Base-by-base conservation (phyloP, 352 stramenopile genomes). In the Thalassiosira gravida region DNA sequence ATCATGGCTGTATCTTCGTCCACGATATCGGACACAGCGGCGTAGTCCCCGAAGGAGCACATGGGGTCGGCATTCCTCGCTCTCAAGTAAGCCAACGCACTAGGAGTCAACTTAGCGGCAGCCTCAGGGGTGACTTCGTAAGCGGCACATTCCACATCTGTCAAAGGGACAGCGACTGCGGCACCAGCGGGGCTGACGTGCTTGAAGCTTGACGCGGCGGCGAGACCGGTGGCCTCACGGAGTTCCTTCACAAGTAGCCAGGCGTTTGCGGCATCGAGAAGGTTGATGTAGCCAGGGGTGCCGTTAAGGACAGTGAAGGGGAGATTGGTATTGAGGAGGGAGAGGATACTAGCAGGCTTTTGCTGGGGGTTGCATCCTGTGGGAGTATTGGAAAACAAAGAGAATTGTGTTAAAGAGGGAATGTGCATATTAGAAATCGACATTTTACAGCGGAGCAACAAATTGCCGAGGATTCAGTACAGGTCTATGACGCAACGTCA, bases 11-110 rank as follows among this genome's bases (percentile, higher is more conserved):
- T 99, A 39, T 93, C 95, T 77, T 98, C 97, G 87, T 99, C 97
- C 9, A 99, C 97, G 22, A 98, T 74, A 83, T 99, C 97, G 22
- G 94, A 98, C 20, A 99, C 92, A 27, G 97, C 97, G 27, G 97
- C 97, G 87, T 99, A 99, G 86, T 99, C 97, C 53, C 97, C 97
- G 86, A 99, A 99, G 37, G 94, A 98, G 66, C 95, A 99, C 93
- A 99, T 95, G 22, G 97, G 97, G 82, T 99, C 97, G 3, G 97
- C 97, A 89, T 99, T 99, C 32, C 97, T 92, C 22, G 97, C 97
- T 62, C 97, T 95, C 63, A 99, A 77, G 90, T 99, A 99, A 24
- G 97, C 97, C 29, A 98, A 90, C 37, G 97, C 97, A 22, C 95
- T 89, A 29, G 97, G 96, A 55, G 97, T 99, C 27, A 99, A 91